Base-by-base conservation (phyloP, 2,329 filamentous ascomycete species). In the Polytolypa hystricis region DNA sequence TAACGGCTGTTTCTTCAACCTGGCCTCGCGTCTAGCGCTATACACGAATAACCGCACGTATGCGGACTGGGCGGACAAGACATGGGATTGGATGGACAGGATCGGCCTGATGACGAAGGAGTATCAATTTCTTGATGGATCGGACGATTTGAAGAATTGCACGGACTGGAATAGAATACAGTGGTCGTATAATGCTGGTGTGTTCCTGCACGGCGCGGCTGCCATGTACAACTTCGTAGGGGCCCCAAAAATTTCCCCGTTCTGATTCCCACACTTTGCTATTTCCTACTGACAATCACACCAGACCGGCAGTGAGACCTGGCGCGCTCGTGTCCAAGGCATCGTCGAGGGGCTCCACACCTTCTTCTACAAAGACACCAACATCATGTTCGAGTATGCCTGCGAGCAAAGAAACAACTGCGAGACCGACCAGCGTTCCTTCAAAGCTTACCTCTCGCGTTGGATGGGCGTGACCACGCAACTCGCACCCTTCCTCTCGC, bases 121-220 rank as follows among this genome's bases (percentile, higher is more conserved):
- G 3, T 80, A 73, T 48, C 68, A 73, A 26, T 71, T 82, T 14
- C 81, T 74, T 44, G 78, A 84, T 47, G 79, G 79, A 6, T 71
- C 66, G 1, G 66, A 77, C 46, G 65, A 73, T 26, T 54, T 54
- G 20, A 58, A 68, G 20, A 71, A 79, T 49, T 84, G 79, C 56
- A 72, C 66, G 11, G 63, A 70, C 36, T 62, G 79, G 47, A 74
- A 78, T 58, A 67, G 70, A 45, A 64, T 71, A 2, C 77, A 80
- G 46, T 83, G 77, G 62, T 76, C 77, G 0, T 93, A 81, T 80
- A 66, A 87, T 7, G 73, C 79, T 8, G 79, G 70, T 2, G 65
- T 79, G 21, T 60, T 78, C 30, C 54, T 79, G 30, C 53, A 58
- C 38, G 80, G 80, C 1, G 69, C 70, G 1, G 79, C 78, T 0